Evolutionary conservation across 2,329 filamentous ascomycete species (phyloP).

Genomic region (Colletotrichum graminicola): DNA sequence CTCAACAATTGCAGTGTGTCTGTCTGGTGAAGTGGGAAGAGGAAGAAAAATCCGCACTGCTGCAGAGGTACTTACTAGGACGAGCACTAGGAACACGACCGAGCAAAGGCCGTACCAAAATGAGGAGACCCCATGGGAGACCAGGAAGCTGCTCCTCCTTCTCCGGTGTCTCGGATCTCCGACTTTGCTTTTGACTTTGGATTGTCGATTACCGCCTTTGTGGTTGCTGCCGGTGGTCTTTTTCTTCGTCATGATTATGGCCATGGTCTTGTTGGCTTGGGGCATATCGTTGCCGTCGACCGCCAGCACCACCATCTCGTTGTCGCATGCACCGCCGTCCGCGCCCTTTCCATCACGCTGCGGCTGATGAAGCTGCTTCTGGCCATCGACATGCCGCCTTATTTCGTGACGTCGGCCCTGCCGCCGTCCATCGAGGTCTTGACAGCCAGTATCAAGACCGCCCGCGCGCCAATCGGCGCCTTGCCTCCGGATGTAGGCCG

Average conservation of each 20-base stretch:
- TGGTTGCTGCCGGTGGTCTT: constrained; percentile 14
- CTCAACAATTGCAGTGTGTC: constrained; percentile 2
- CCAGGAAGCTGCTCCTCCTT: constrained; percentile 42
- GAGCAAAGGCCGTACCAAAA: constrained; percentile 42
- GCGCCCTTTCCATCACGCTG: neutral
- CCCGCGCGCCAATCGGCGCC: constrained; percentile 26
- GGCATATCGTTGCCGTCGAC: neutral
- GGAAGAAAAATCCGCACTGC: constrained; percentile 9
- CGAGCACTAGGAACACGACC: constrained; percentile 36
- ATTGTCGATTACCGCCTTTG: neutral
- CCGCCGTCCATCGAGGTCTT: constrained; percentile 4
- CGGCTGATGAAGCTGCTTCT: neutral
- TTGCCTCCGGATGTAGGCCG: constrained; percentile 11
- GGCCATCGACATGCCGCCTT: neutral
- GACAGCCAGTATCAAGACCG: constrained; percentile 16
- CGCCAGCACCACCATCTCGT: constrained; percentile 14
- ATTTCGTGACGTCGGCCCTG: neutral
- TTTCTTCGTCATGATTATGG: neutral
- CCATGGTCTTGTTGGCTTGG: neutral
- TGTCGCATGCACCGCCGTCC: constrained; percentile 5
- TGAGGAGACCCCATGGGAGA: constrained; percentile 42
- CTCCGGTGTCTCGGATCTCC: constrained; percentile 29
- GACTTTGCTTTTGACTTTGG: constrained; percentile 2
- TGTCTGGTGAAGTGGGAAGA: constrained; percentile 6
- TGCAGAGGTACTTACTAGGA: constrained; percentile 37